These are phyloP conservation scores for Colletotrichum simmondsii DNA, from an alignment of 2,329 filamentous ascomycete species.

Conservation along the genomic window DNA sequence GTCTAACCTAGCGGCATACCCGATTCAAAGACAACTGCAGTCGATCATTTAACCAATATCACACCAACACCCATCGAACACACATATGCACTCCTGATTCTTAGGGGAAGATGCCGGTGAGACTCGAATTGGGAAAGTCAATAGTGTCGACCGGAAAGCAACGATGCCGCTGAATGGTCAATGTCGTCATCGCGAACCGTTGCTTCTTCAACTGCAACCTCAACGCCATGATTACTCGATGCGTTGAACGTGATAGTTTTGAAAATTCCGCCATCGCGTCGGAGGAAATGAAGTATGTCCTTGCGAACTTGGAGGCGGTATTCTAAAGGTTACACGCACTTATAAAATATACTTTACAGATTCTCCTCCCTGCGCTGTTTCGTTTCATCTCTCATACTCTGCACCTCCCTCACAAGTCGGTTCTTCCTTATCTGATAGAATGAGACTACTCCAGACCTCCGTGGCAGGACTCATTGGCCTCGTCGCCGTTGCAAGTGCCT, in stretches of 20 bases:
- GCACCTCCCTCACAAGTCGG: not conserved
- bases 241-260: not conserved
- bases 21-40: constrained; percentile 1
- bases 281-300: not conserved
- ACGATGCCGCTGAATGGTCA: constrained; percentile 1
- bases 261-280: constrained; percentile 6
- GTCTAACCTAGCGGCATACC: not conserved
- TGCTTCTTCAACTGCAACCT: not conserved
- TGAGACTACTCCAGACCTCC: constrained; percentile 15
- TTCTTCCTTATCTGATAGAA: not conserved
- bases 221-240: not conserved
- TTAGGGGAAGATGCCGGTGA: not conserved
- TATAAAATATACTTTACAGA: not conserved
- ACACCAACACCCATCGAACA: not conserved
- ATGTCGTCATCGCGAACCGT: constrained; percentile 27
- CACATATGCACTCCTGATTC: not conserved
- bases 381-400: not conserved
- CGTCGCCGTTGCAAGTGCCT: not conserved
- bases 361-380: not conserved
- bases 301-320: not conserved
- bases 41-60: not conserved
- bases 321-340: too few species aligned
- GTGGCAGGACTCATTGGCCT: not conserved
- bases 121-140: not conserved
- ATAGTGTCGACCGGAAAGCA: not conserved